Evolutionary conservation across 2,329 filamentous ascomycete species (phyloP).

Genomic region (Stagonosporopsis rhizophila): DNA sequence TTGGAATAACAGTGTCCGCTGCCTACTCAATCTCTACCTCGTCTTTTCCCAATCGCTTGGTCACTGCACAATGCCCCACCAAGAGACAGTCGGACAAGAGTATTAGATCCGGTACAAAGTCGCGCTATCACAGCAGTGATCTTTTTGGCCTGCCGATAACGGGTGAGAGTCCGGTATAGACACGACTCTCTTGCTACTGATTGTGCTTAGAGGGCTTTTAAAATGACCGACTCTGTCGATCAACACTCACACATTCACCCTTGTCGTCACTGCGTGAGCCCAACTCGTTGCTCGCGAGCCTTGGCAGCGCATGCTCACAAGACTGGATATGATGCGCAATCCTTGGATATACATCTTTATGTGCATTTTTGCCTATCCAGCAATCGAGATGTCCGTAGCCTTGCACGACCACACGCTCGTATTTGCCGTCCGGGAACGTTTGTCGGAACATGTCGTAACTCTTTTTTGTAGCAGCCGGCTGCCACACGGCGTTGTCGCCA

Average conservation of each 20-base stretch:
- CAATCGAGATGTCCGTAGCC: conserved; percentile 68
- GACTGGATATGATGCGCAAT: conserved; percentile 38
- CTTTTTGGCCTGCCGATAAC: too few species aligned
- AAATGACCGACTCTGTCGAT: not conserved
- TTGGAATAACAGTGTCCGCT: not conserved
- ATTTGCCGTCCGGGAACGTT: conserved; percentile 58
- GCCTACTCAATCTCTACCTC: too few species aligned
- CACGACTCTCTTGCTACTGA: too few species aligned
- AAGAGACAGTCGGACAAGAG: too few species aligned
- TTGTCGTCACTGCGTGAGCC: not conserved
- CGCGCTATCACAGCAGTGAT: too few species aligned
- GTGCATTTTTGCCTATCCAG: conserved; percentile 68
- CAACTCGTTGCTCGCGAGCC: not conserved
- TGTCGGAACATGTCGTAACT: conserved; percentile 63
- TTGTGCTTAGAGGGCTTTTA: too few species aligned
- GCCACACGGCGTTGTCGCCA: conserved; percentile 60
- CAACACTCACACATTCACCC: too few species aligned
- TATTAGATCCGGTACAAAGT: too few species aligned
- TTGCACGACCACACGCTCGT: conserved; percentile 60
- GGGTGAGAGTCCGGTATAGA: too few species aligned
- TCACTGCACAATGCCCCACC: not conserved
- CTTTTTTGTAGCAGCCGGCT: conserved; percentile 60
- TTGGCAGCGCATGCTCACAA: not conserved
- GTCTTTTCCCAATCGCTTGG: too few species aligned
- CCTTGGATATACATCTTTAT: conserved; percentile 65